Base-by-base conservation (phyloP, 352 stramenopile genomes). In the Globisporangium orthogonon region DNA sequence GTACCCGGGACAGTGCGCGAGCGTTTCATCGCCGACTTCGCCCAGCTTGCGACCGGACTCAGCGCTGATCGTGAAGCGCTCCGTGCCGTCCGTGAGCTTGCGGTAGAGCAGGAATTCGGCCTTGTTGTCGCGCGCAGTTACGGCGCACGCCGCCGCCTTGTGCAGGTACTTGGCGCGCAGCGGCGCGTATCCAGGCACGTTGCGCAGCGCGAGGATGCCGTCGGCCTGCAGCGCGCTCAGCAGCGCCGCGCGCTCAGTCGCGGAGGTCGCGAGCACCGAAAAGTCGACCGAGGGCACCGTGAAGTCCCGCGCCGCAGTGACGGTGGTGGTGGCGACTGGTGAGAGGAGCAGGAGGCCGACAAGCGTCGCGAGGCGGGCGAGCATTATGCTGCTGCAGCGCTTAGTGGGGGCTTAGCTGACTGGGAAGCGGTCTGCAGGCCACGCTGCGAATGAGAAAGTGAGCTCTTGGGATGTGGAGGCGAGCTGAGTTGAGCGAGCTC, bases 131-230 rank as follows among this genome's bases (percentile, higher is more conserved):
- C 83, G 63, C 4, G 73, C 74, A 41, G 73, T 51, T 37, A 88
- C 74, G 13, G 76, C 78, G 44, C 83, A 94, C 56, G 58, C 58
- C 28, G 73, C 76, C 2, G 83, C 81, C 33, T 69, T 76, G n/a
- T 58, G 47, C 30, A 94, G 61, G 65, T 86, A 94, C 54, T 74
- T 64, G 7, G 54, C 47, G 39, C 83, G 77, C 41, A 83, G 63
- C 50, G 52, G 37, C 4, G 69, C 66, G 62, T 83, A 94, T 17
- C 69, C 46, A 0, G 79, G 81, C 33, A 94, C 74, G 67, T 90
- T 90, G 62, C 80, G 78, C 61, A 94, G 62, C 11, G 81, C 66
- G 15, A 94, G 64, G 66, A 94, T 90, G 50, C 83, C 83, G 63
- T 89, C 76, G 17, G 67, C 51, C 56, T 90, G 78, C 56, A 91